Evolutionary conservation across 1,284 basidiomycete genomes (phyloP).

Genomic region (Phlebopus sp.): DNA sequence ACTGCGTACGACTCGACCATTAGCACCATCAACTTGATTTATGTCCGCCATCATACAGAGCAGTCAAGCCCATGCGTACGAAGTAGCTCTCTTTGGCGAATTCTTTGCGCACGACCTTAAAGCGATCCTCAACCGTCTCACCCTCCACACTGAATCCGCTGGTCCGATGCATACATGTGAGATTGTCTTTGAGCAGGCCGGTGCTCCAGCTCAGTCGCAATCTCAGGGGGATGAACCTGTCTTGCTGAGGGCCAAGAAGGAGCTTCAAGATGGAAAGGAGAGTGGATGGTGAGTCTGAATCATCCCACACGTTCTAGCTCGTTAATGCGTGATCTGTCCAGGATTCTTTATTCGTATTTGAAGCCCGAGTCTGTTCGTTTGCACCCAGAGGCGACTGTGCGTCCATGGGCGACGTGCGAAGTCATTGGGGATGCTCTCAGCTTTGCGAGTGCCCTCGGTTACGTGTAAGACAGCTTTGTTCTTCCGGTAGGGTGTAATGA

Average conservation of each 20-base stretch:
- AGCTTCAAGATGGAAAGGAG: conserved; percentile 49
- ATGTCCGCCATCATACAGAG: conserved; percentile 25
- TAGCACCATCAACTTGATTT: neutral
- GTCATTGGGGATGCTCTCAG: conserved; percentile 73
- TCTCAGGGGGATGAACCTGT: conserved; percentile 57
- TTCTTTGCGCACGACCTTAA: conserved; percentile 62
- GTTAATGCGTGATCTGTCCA: conserved; percentile 27
- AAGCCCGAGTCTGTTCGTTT: conserved; percentile 75
- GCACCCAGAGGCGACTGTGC: conserved; percentile 77
- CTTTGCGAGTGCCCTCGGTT: conserved; percentile 74
- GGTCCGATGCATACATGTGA: conserved; percentile 67
- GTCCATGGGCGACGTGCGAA: conserved; percentile 75
- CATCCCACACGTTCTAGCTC: neutral
- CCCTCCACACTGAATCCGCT: conserved; percentile 71
- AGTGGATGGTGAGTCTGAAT: conserved; percentile 51
- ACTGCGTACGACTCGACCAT: too few relatives aligned
- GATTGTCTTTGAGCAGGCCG: conserved; percentile 71
- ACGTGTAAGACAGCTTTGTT: conserved; percentile 45
- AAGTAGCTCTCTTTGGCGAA: conserved; percentile 76
- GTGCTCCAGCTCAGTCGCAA: conserved; percentile 58
- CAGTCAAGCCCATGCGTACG: conserved; percentile 52
- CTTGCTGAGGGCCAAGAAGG: conserved; percentile 68
- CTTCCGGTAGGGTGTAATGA: conserved; percentile 9
- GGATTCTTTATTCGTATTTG: conserved; percentile 72
- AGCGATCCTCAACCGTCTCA: conserved; percentile 71